Evolutionary conservation across 768 basidiomycete species (phyloP), one percentile per base, ranked within the genome.

Genomic region (Pisolithus albus): DNA sequence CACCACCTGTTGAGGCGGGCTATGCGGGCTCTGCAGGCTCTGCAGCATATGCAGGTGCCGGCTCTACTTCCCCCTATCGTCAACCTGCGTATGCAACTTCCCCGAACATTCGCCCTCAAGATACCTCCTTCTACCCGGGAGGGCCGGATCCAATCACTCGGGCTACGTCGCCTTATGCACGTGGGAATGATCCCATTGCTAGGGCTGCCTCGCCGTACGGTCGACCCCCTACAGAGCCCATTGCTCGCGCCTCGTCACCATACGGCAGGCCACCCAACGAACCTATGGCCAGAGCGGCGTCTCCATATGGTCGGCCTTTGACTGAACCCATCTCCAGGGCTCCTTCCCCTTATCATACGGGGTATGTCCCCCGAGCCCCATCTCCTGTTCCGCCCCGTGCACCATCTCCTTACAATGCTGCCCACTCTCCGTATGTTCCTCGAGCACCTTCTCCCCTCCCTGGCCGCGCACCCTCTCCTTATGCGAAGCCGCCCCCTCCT

Each of bases 31-130:
- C 21, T 37, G 63, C 63, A 21, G 39, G 26, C 26, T 47, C 71
- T 37, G 63, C 62, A 21, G 39, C 53, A 28, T 56, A 36, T 46
- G 47, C 61, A 51, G 64, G 63, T 64, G 53, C 61, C 63, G 61
- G 75, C 51, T 64, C 73, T 16, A 32, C 60, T 30, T 66, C 71
- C 19, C 64, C 72, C 6, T 73, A 66, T 49, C 62, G 67, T 36
- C 65, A 49, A 40, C 57, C 57, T 11, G 59, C 65, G 6, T 74
- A 73, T 56, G 23, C 56, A 21, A 58, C 37, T 21, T 81, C 80
- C 18, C 82, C 81, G 13, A 78, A 76, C 56, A 60, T 75, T 55
- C 75, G 77, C 16, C 63, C 78, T 39, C 68, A 70, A 15, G 78
- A 81, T 32, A 60, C 77, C 65, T 58, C 68, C 37, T 61, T 63